A percentile compares a stretch with the other conserved stretches of the same genome.
Evolutionary conservation across 2,329 filamentous ascomycete species (phyloP).

Genomic region (Rhinocladiella mackenziei): DNA sequence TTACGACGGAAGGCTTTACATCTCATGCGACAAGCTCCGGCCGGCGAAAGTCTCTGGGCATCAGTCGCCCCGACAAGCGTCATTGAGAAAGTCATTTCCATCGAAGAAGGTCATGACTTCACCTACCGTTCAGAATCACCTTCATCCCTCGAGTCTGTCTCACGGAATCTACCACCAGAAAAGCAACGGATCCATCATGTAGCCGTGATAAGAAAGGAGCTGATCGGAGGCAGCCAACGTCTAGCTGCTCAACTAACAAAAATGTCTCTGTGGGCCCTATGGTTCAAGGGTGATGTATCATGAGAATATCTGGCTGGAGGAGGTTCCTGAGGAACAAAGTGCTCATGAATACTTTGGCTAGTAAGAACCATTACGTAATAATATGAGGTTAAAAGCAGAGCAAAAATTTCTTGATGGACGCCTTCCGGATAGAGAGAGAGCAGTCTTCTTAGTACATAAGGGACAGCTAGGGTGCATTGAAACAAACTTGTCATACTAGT

Average conservation of each 20-base stretch:
- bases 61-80: slow-evolving; percentile 10
- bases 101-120: slow-evolving; percentile 11
- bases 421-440: too few relatives aligned
- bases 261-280: slow-evolving; percentile 1
- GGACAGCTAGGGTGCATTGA: too few relatives aligned
- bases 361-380: too few relatives aligned
- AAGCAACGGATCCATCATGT: slow-evolving; percentile 11
- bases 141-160: background rate
- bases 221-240: slow-evolving; percentile 1
- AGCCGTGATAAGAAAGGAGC: slow-evolving; percentile 7
- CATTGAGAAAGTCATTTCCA: slow-evolving; percentile 13
- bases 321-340: background rate
- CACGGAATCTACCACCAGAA: slow-evolving; percentile 8
- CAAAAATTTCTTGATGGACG: too few relatives aligned
- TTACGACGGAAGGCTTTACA: slow-evolving; percentile 31
- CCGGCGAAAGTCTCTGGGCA: slow-evolving; percentile 18
- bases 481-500: too few relatives aligned
- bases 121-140: background rate
- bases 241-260: slow-evolving; percentile 13
- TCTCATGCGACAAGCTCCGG: slow-evolving; percentile 18
- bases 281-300: slow-evolving; percentile 8
- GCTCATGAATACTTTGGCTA: too few relatives aligned
- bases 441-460: too few relatives aligned
- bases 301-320: slow-evolving; percentile 16
- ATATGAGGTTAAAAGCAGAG: too few relatives aligned